Base-by-base conservation (phyloP, 129 eudicot genomes). In the Tanacetum coccineum region DNA sequence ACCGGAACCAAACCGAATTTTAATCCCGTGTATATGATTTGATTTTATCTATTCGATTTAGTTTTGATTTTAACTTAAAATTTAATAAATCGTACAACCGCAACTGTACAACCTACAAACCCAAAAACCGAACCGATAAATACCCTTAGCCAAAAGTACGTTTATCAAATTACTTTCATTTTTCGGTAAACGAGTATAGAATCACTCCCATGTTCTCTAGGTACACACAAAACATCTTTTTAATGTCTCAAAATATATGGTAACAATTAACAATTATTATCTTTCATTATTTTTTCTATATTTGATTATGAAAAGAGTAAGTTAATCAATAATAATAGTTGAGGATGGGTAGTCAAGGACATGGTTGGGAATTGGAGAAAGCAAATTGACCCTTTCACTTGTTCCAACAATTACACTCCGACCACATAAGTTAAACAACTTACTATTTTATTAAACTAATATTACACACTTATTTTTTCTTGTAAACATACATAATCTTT, bases 361-460 rank as follows among this genome's bases (percentile, higher is more conserved):
- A 81, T 66, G 59, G 71, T 81, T 73, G 85, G 85, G 77, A 81
- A 77, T 77, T 77, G 85, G 71, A 73, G 79, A 77, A 63, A 71
- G 70, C 53, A 81, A 81, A 64, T 73, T 69, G 75, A 65, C 75
- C 46, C 63, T 48, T 71, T 81, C 85, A 73, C 85, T 73, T 48
- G 45, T 61, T 81, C 82, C 73, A 64, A 77, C 80, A 74, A 76
- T 62, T 66, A 71, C 66, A 77, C 66, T 62, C 81, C 81, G 78
- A 76, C 78, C 81, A 67, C 65, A 63, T 72, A 76, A 57, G 81
- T 76, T 70, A 59, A 58, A 79, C 62, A 47, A 70, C 61, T 48
- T 53, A 5, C 6, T 42, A 52, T 2, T 18, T 73, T 73, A 72
- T 14, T 40, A 1, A 32, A 32, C 30, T 40, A 39, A 22, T 40